Base-by-base conservation (phyloP, 495 filamentous ascomycete genomes). In the Trichoderma virens region DNA sequence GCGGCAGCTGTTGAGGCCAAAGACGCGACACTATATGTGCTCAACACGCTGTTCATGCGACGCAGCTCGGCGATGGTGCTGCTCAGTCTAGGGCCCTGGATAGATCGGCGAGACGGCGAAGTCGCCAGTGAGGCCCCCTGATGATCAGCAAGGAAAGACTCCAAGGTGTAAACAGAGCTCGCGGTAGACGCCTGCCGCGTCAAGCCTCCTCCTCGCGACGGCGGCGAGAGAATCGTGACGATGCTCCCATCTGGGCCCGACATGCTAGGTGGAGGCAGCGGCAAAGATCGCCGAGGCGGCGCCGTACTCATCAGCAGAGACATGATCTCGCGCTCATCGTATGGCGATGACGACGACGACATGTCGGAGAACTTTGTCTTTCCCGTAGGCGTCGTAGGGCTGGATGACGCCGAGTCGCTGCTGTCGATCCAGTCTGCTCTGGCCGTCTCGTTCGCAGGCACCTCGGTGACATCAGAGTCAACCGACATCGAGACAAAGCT, bases 1-100 rank as follows among this genome's bases (percentile, higher is more conserved):
- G 18, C 59, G 2, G 7, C 54, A 27, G 13, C 38, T 25, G 59
- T 38, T 0, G 63, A 64, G 2, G 59, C 60, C 14, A 38, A 35
- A 1, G 62, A 54, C 18, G 65, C 67, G 7, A 66, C 51, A 62
- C 72, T 74, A 16, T 67, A 54, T 11, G 64, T 66, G 68, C 73
- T 75, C 6, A 72, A 59, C 41, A 70, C 64, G 64, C 73, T 75
- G 54, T 75, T 72, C 73, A 75, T 75, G 45, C 73, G 71, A 14
- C 73, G 69, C 43, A 75, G 70, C 67, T 75, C 71, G 28, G 67
- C 63, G 9, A 75, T 68, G 8, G 73, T 60, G 11, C 27, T 67
- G 64, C 64, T 59, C 61, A 62, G 28, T 18, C 34, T 23, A 30
- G 14, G 61, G 8, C 27, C 34, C 1, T 35, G 35, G 31, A 25